Conservation (phyloP, 768 basidiomycete genomes). For the Tulasnella sp. region DNA sequence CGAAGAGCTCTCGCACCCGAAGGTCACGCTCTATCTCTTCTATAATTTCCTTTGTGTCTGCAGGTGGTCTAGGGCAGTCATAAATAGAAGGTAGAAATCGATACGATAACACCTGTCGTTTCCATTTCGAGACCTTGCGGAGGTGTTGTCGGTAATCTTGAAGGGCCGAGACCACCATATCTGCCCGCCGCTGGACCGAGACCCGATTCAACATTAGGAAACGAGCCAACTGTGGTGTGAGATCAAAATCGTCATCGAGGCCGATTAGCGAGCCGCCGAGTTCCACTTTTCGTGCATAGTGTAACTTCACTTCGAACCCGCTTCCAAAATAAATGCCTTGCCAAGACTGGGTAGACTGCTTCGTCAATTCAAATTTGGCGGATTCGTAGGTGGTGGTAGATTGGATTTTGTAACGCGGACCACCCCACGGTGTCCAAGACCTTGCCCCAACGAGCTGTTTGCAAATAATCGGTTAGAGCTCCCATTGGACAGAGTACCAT, state of each 20-base stretch:
- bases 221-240: slow-evolving; percentile 47
- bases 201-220: slow-evolving; percentile 47
- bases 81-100: slow-evolving; percentile 50
- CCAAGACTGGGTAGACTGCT: slow-evolving; percentile 40
- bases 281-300: slow-evolving; percentile 40
- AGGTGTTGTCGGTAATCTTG: slow-evolving; percentile 40
- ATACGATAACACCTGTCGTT: slow-evolving; percentile 45
- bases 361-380: slow-evolving; percentile 40
- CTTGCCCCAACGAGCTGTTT: slow-evolving; percentile 37
- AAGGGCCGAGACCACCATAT: slow-evolving; percentile 36
- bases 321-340: slow-evolving; percentile 46
- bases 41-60: slow-evolving; percentile 33
- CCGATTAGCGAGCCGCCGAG: slow-evolving; percentile 45
- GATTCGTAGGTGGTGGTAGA: slow-evolving; percentile 34
- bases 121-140: slow-evolving; percentile 37
- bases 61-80: slow-evolving; percentile 38
- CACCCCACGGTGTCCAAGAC: slow-evolving; percentile 28
- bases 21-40: slow-evolving; percentile 40
- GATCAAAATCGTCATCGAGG: slow-evolving; percentile 48
- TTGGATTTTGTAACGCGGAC: slow-evolving; percentile 39
- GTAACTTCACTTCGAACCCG: slow-evolving; percentile 50
- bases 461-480: neutral
- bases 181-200: slow-evolving; percentile 34
- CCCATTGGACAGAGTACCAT: slow-evolving; percentile 15
- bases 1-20: slow-evolving; percentile 41